A percentile compares a stretch with the other conserved stretches of the same genome.
phyloP scores from a whole-genome alignment of 2,329 filamentous ascomycete genomes.

The Xylaria sp. region DNA sequence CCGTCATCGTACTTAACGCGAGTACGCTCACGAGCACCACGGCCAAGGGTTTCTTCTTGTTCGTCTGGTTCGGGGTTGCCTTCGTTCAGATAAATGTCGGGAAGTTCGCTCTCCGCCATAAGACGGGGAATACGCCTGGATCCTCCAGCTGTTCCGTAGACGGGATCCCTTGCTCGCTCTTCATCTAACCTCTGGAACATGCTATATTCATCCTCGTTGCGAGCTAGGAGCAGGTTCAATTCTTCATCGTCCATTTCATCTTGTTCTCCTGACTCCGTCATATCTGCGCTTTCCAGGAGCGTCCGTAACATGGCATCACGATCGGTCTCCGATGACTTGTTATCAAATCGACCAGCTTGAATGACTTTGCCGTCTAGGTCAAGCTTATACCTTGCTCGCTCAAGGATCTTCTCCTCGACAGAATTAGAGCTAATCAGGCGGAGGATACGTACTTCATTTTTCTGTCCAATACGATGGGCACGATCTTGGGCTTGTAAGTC shows the following conservation, averaged over 20 bases:
- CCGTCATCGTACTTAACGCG: conserved; percentile 97
- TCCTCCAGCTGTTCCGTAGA: conserved; percentile 75
- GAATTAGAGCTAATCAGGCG: conserved; percentile 96
- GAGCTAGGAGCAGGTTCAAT: conserved; percentile 91
- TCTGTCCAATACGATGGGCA: conserved; percentile 99
- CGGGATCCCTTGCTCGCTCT: conserved; percentile 71
- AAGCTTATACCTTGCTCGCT: conserved; percentile 95
- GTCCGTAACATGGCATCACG: conserved; percentile 96
- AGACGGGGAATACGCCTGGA: conserved; percentile 78
- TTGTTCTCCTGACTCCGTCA: conserved; percentile 76
- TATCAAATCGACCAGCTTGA: conserved; percentile 98
- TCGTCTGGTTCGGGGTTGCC: conserved; percentile 84
- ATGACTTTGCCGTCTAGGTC: conserved; percentile 99
- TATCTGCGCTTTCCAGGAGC: conserved; percentile 84
- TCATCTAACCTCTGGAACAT: conserved; percentile 87
- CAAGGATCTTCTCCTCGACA: conserved; percentile 97
- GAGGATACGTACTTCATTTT: conserved; percentile 98
- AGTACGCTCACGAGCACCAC: conserved; percentile 93
- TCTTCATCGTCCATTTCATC: conserved; percentile 99
- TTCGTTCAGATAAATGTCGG: conserved; percentile 92
- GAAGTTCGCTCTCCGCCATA: conserved; percentile 86
- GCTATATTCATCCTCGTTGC: conserved; percentile 80
- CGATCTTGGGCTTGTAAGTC: conserved; percentile 99
- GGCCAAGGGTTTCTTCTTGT: conserved; percentile 79
- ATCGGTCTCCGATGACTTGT: conserved; percentile 98